These are phyloP conservation scores for Lupinus albus DNA, from an alignment of 306 rosid species.

Conservation along the genomic window DNA sequence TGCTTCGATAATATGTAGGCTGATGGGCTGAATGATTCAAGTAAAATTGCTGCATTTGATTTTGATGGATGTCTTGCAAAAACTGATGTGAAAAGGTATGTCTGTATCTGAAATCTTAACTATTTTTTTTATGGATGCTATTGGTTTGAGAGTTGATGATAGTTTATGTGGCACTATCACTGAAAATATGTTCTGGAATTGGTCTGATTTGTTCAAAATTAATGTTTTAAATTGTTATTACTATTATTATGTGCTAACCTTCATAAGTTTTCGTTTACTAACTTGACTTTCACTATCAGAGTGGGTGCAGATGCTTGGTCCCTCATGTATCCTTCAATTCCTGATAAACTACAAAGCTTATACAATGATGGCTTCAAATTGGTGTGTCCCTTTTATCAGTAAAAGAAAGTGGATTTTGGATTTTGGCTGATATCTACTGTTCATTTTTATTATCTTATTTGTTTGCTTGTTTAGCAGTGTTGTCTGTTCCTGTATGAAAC, in stretches of 20 bases:
- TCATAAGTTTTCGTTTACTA: neutral
- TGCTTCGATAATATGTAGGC: conserved; percentile 56
- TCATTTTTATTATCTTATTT: neutral
- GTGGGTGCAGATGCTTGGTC: conserved; percentile 82
- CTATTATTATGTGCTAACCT: conserved; percentile 5
- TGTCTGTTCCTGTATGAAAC: neutral
- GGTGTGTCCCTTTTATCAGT: conserved; percentile 53
- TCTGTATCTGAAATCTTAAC: neutral
- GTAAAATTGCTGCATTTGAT: conserved; percentile 97
- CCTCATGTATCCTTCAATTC: conserved; percentile 78
- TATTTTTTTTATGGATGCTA: too few relatives aligned
- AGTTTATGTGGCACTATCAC: conserved; percentile 20
- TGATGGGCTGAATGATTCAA: conserved; percentile 72
- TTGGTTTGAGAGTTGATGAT: neutral
- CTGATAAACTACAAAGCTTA: conserved; percentile 78
- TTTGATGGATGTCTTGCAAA: conserved; percentile 93
- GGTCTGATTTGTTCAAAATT: conserved; percentile 14
- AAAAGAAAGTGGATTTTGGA: conserved; percentile 29
- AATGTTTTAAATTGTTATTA: conserved; percentile 14
- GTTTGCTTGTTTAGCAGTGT: neutral
- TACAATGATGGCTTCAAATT: conserved; percentile 86
- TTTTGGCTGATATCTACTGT: neutral
- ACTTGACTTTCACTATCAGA: conserved; percentile 54
- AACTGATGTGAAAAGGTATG: conserved; percentile 66
- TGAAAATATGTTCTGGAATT: conserved; percentile 3